These are phyloP conservation scores for Termitomyces sp. DNA, from an alignment of 1,284 basidiomycete species.

Conservation along the genomic window DNA sequence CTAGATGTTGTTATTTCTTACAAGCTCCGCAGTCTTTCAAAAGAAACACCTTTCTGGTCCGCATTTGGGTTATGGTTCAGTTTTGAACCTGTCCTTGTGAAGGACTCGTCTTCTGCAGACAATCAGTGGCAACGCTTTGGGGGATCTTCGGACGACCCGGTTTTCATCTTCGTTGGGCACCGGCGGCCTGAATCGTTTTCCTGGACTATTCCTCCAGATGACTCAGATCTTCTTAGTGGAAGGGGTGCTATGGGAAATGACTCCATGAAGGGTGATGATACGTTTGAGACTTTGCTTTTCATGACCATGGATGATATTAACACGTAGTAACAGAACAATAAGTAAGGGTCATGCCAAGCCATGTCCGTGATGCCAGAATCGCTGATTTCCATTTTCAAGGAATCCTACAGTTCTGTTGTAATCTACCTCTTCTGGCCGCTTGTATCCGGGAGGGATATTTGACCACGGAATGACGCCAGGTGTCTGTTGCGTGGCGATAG, in stretches of 20 bases:
- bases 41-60: slow-evolving; percentile 78
- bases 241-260: slow-evolving; percentile 42
- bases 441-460: slow-evolving; percentile 54
- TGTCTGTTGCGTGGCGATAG: slow-evolving; percentile 38
- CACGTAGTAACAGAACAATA: neutral
- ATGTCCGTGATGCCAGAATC: slow-evolving; percentile 34
- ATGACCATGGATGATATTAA: slow-evolving; percentile 37
- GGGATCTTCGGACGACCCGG: slow-evolving; percentile 36
- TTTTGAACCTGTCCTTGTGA: slow-evolving; percentile 56
- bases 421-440: slow-evolving; percentile 36
- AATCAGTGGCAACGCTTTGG: slow-evolving; percentile 40
- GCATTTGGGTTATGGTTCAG: slow-evolving; percentile 81
- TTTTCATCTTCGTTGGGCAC: slow-evolving; percentile 57
- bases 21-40: slow-evolving; percentile 71
- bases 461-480: slow-evolving; percentile 39
- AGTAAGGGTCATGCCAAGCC: slow-evolving; percentile 9
- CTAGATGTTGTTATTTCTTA: slow-evolving; percentile 56
- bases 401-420: slow-evolving; percentile 50
- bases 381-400: slow-evolving; percentile 54
- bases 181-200: slow-evolving; percentile 50
- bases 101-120: slow-evolving; percentile 10
- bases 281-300: slow-evolving; percentile 64
- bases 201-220: slow-evolving; percentile 51
- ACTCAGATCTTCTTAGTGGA: slow-evolving; percentile 53
- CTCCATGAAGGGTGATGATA: slow-evolving; percentile 51